A percentile compares a stretch with the other conserved stretches of the same genome.
These are phyloP conservation scores for Camelina hispida DNA, from an alignment of 345 rosid species.

Conservation along the genomic window DNA sequence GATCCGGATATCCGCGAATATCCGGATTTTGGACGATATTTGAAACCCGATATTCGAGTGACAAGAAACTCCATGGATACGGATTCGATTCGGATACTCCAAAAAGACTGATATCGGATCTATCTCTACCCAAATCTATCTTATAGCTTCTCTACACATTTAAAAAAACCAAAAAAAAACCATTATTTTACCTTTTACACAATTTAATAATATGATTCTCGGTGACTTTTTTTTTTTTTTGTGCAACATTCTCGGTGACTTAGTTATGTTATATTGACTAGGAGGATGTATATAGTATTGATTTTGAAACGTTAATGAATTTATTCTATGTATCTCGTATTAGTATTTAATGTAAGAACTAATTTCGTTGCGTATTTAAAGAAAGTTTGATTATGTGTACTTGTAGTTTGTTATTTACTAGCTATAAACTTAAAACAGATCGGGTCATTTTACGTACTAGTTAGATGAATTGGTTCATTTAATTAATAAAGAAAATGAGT, in stretches of 20 bases:
- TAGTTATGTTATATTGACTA: neutral
- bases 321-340: neutral
- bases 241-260: neutral
- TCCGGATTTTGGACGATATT: no score
- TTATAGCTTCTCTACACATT: neutral
- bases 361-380: neutral
- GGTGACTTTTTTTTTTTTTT: neutral
- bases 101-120: no score
- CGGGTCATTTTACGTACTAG: neutral
- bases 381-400: neutral
- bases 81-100: no score
- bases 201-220: neutral
- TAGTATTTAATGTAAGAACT: conserved; percentile 5
- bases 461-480: conserved; percentile 4
- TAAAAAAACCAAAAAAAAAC: no score
- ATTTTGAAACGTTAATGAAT: neutral
- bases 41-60: no score
- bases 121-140: conserved; percentile 33
- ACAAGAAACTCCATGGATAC: no score
- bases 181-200: neutral
- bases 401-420: neutral
- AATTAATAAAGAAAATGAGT: neutral
- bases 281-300: neutral
- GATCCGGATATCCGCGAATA: no score
- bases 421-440: neutral